Conservation (phyloP, 2,329 filamentous ascomycete genomes). For the Botryotinia globosa region DNA sequence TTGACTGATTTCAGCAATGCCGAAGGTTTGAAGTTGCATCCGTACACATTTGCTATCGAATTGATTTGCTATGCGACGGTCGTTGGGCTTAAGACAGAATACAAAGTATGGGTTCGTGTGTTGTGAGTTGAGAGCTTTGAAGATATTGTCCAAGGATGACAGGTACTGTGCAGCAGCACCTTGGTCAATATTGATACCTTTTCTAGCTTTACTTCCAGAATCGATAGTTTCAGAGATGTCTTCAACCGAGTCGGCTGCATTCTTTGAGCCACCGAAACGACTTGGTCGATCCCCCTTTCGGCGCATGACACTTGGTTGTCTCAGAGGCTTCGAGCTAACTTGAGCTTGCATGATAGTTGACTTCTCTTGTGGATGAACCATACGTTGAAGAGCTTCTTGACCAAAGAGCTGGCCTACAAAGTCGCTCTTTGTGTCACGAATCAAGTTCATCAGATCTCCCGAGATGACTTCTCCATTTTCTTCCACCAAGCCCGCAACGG, state of each 20-base stretch:
- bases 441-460: conserved; percentile 90
- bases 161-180: conserved; percentile 93
- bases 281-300: conserved; percentile 54
- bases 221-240: conserved; percentile 50
- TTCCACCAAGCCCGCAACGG: conserved; percentile 80
- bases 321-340: conserved; percentile 90
- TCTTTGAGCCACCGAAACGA: conserved; percentile 35
- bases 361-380: conserved; percentile 89
- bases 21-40: conserved; percentile 89
- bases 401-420: conserved; percentile 91
- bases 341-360: conserved; percentile 92
- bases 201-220: conserved; percentile 38
- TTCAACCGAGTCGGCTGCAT: conserved; percentile 39
- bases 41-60: conserved; percentile 99
- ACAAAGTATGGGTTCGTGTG: conserved; percentile 94
- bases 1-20: conserved; percentile 95
- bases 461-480: conserved; percentile 97
- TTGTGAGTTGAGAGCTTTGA: conserved; percentile 75
- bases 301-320: conserved; percentile 88
- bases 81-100: conserved; percentile 96
- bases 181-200: conserved; percentile 58
- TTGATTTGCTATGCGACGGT: conserved; percentile 94
- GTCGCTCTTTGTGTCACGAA: conserved; percentile 81
- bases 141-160: conserved; percentile 84
- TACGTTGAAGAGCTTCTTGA: conserved; percentile 89